Conservation (phyloP, 2,329 filamentous ascomycete species). For the Cadophora sp. region DNA sequence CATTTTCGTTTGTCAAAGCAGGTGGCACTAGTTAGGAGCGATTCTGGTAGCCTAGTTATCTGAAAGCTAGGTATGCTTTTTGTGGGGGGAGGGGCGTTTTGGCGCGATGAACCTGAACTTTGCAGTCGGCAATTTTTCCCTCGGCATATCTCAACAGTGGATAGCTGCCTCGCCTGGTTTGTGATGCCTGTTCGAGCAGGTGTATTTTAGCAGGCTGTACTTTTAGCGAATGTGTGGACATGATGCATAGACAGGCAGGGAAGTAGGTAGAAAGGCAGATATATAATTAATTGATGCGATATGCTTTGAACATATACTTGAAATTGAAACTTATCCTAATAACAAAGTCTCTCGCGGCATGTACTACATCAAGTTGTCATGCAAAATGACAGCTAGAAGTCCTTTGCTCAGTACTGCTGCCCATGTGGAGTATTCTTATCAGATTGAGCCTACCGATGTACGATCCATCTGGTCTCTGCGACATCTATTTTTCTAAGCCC, state of each 20-base stretch:
- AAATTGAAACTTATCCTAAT: not conserved
- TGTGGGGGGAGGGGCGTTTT: slow-evolving; percentile 8
- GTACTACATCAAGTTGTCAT: too few relatives aligned
- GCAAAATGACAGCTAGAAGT: too few relatives aligned
- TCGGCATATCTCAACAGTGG: not conserved
- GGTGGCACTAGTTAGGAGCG: not conserved
- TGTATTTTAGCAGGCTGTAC: slow-evolving; percentile 15
- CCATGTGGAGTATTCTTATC: too few relatives aligned
- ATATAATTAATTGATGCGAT: slow-evolving; percentile 13
- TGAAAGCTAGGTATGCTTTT: not conserved
- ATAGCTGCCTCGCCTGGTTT: not conserved
- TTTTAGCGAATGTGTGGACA: not conserved
- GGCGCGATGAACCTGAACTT: not conserved
- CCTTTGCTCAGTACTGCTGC: too few relatives aligned
- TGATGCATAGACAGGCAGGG: not conserved
- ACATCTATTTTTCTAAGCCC: too few relatives aligned
- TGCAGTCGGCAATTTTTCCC: not conserved
- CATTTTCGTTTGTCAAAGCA: slow-evolving; percentile 19
- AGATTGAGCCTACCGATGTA: too few relatives aligned
- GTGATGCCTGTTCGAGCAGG: not conserved
- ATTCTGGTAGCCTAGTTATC: not conserved
- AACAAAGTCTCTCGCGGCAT: not conserved
- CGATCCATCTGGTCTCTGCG: too few relatives aligned
- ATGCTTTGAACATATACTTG: too few relatives aligned
- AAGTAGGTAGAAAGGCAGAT: too few relatives aligned